Evolutionary conservation across 192 early-diverging fungal species (phyloP).

Genomic region (Phlyctochytrium planicorne): DNA sequence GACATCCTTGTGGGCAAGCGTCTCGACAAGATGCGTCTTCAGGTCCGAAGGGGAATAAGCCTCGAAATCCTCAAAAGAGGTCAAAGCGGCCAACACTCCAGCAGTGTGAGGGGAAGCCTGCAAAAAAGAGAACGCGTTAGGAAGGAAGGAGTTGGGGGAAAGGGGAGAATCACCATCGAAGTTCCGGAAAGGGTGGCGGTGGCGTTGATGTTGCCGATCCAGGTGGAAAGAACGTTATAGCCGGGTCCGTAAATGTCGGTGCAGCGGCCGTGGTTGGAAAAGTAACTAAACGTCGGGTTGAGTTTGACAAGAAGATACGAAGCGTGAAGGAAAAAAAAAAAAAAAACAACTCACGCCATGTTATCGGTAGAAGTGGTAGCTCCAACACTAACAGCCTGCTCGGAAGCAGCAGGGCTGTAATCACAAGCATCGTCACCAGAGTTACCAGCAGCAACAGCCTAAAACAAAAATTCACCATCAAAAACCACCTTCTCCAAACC

Average conservation of each 20-base stretch:
- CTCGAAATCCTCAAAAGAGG: slow-evolving; percentile 26
- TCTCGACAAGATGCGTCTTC: neutral
- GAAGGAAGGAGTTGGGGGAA: neutral
- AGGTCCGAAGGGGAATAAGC: neutral
- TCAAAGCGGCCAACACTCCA: slow-evolving; percentile 56
- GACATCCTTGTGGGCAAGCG: neutral
- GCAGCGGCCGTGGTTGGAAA: slow-evolving; percentile 75
- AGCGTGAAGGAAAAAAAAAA: too few species aligned
- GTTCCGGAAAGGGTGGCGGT: slow-evolving; percentile 80
- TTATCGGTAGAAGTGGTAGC: slow-evolving; percentile 66
- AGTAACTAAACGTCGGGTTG: too few species aligned
- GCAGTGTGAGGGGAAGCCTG: slow-evolving; percentile 71
- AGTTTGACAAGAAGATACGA: too few species aligned
- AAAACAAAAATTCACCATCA: neutral
- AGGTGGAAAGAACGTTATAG: slow-evolving; percentile 50
- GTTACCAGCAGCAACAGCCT: slow-evolving; percentile 90
- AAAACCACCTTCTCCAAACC: too few species aligned
- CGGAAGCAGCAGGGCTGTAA: slow-evolving; percentile 73
- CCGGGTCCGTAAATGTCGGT: slow-evolving; percentile 56
- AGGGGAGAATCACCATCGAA: slow-evolving; percentile 52
- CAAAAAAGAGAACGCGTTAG: neutral
- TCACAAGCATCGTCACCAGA: slow-evolving; percentile 90
- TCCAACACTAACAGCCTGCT: slow-evolving; percentile 69
- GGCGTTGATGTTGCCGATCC: slow-evolving; percentile 58
- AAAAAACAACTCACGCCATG: too few species aligned